These are phyloP conservation scores for Hypsizygus marmoreus DNA, from an alignment of 768 basidiomycete species.

Conservation along the genomic window DNA sequence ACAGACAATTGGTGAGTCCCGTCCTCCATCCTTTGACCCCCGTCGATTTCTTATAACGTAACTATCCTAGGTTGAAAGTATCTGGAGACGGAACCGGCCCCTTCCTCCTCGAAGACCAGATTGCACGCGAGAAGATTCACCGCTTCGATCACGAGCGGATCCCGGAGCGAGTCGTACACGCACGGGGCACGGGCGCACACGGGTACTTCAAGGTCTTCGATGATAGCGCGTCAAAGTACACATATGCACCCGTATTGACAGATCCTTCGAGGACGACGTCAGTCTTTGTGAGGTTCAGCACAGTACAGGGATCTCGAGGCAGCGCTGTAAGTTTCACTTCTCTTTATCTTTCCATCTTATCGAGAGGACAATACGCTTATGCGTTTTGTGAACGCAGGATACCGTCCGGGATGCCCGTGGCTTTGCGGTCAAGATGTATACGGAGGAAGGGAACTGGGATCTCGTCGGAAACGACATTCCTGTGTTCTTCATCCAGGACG, in stretches of 20 bases:
- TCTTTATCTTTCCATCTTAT: not conserved
- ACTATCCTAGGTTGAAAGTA: constrained; percentile 52
- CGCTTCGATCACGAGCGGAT: constrained; percentile 87
- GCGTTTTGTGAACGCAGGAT: too few relatives aligned
- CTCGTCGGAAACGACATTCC: constrained; percentile 85
- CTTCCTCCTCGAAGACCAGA: constrained; percentile 75
- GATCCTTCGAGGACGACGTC: constrained; percentile 75
- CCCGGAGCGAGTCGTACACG: constrained; percentile 78
- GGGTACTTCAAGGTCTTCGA: constrained; percentile 80
- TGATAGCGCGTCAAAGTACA: constrained; percentile 68
- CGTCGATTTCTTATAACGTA: constrained; percentile 4
- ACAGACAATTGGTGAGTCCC: constrained; percentile 64
- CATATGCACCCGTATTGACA: constrained; percentile 68
- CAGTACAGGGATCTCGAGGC: constrained; percentile 81
- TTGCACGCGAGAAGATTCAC: constrained; percentile 73
- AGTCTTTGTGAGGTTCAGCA: constrained; percentile 82
- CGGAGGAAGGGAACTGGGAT: constrained; percentile 62
- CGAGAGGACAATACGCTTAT: not conserved
- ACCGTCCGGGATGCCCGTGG: constrained; percentile 86
- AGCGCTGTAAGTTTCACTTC: constrained; percentile 58
- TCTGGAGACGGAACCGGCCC: constrained; percentile 58
- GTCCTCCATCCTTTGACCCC: too few relatives aligned
- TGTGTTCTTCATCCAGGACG: constrained; percentile 81
- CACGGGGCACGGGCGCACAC: constrained; percentile 78
- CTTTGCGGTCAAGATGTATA: constrained; percentile 64